Evolutionary conservation across 805 yeast genomes (phyloP).

Genomic region (Saccharomycopsis fodiens): DNA sequence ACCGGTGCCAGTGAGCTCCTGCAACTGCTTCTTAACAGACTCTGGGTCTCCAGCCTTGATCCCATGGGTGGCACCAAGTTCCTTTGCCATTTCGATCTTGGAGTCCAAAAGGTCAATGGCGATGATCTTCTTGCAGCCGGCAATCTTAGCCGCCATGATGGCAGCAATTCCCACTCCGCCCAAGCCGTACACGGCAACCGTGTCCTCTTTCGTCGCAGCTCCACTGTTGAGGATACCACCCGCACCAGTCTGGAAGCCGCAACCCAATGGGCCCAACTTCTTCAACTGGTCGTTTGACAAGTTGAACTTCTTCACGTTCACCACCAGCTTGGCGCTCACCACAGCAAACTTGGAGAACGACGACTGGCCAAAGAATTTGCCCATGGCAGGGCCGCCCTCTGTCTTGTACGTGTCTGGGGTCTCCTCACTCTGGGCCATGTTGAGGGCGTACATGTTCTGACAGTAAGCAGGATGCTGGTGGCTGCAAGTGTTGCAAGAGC

Average conservation of each 20-base stretch:
- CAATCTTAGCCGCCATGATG: background rate
- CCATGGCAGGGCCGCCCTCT: background rate
- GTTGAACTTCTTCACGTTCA: background rate
- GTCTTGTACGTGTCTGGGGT: no score
- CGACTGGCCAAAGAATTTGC: background rate
- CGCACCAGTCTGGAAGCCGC: background rate
- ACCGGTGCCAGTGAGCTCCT: slow-evolving; percentile 1
- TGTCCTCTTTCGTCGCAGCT: background rate
- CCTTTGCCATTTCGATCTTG: background rate
- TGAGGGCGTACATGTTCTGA: no score
- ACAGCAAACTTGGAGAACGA: background rate
- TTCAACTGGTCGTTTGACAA: background rate
- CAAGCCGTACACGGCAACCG: slow-evolving; percentile 1
- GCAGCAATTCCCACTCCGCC: background rate
- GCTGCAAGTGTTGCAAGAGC: no score
- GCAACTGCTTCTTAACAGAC: background rate
- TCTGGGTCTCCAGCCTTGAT: slow-evolving; percentile 1
- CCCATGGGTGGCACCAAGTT: background rate
- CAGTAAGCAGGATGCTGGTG: no score
- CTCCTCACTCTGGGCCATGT: no score
- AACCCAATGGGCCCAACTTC: background rate
- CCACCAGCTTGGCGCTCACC: background rate
- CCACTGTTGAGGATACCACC: background rate
- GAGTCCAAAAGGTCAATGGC: background rate
- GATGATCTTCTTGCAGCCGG: background rate